phyloP scores from a whole-genome alignment of 257 asterid genomes.

The Knoxia roxburghii region DNA sequence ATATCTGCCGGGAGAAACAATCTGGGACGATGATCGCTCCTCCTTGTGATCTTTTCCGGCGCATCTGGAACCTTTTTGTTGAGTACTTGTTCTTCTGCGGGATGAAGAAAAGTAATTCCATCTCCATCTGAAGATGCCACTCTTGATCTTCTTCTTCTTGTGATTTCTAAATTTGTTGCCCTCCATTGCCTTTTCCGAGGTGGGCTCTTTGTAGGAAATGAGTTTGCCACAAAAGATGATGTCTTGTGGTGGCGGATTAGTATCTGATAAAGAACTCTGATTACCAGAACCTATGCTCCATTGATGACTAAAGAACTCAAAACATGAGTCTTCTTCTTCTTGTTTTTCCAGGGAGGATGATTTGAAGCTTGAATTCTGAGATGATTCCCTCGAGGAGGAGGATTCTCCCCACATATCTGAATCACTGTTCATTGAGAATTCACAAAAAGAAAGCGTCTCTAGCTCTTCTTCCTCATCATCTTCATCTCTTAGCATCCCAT shows the following conservation, averaged over 20 bases:
- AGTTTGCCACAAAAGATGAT: constrained; percentile 64
- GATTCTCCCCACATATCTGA: constrained; percentile 28
- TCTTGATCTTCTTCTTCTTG: neutral
- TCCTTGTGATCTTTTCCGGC: neutral
- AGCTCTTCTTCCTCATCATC: constrained; percentile 35
- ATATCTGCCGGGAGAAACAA: neutral
- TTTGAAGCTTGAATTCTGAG: constrained; percentile 41
- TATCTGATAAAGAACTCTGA: neutral
- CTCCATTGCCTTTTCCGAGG: constrained; percentile 15
- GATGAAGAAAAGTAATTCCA: constrained; percentile 20
- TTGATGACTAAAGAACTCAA: constrained; percentile 37
- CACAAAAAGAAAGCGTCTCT: constrained; percentile 71
- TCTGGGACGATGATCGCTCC: neutral
- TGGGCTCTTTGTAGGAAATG: constrained; percentile 33
- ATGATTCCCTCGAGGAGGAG: constrained; percentile 31
- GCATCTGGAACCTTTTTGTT: constrained; percentile 10
- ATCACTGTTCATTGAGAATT: constrained; percentile 41
- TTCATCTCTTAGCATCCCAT: constrained; percentile 2
- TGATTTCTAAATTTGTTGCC: constrained; percentile 6
- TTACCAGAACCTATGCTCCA: constrained; percentile 3
- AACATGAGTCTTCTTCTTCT: constrained; percentile 20
- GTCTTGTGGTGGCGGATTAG: constrained; percentile 20
- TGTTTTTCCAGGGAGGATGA: constrained; percentile 36
- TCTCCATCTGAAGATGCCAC: neutral
- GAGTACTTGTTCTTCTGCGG: neutral